Base-by-base conservation (phyloP, 306 rosid species). In the Vigna trinervia region DNA sequence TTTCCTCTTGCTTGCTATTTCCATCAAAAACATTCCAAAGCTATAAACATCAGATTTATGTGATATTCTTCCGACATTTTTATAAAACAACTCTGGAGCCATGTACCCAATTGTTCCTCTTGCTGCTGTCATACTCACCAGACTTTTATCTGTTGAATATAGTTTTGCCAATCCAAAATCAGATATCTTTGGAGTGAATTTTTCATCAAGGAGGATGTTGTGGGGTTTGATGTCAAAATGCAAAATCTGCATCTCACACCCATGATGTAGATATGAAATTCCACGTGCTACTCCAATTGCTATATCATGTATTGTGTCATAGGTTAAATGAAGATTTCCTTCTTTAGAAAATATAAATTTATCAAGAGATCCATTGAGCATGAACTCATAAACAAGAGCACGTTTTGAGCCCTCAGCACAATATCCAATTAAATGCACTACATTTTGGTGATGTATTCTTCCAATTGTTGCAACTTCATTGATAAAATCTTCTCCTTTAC, bases 141-240 rank as follows among this genome's bases (percentile, higher is more conserved):
- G 65, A 28, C 69, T 84, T 4, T 84, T 32, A 0, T 76, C 43
- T 1, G 12, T 4, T 0, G 82, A 43, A 66, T 80, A 76, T 1
- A 80, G 19, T 23, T 51, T 78, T 13, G 80, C 83, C 4, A 83
- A 32, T 15, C 86, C 86, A 15, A 83, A 83, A 6, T 78, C 80
- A 17, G 80, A 83, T 0, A 78, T 47, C 32, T 83, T 83, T 0
- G 83, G 77, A 0, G 4, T 58, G 57, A 73, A 78, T 9, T 59
- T 73, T 1, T 73, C 74, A 23, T 53, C 59, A 19, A 53, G 59
- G 0, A 53, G 12, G 2, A 53, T 53, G 12, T 53, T 53, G 5
- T 53, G 59, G 1, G 59, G 59, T 19, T 53, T 53, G 13, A 53
- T 53, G 20, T 53, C 59, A 53, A 53, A 53, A 19, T 53, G 59